A percentile compares a stretch with the other conserved stretches of the same genome.
phyloP scores from a whole-genome alignment of 2,329 filamentous ascomycete species.

The Fusarium chlamydosporum region DNA sequence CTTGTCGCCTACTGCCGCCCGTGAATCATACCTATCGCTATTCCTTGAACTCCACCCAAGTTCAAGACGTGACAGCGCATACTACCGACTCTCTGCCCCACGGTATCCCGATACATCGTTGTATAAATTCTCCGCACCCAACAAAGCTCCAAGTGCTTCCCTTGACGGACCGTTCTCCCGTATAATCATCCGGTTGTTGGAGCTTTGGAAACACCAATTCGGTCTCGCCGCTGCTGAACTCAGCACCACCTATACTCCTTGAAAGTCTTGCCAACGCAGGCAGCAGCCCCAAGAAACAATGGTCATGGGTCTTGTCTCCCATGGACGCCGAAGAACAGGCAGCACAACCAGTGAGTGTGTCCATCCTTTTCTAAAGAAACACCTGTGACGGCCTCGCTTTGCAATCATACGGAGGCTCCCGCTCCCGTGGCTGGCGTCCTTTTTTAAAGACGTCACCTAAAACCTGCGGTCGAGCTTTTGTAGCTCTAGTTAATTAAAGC shows the following conservation, averaged over 20 bases:
- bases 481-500: constrained; percentile 35
- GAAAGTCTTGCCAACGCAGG: constrained; percentile 22
- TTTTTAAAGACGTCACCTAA: constrained; percentile 27
- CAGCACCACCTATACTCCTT: constrained; percentile 5
- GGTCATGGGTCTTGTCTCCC: constrained; percentile 54
- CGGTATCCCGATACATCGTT: constrained; percentile 28
- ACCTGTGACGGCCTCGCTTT: constrained; percentile 10
- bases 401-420: constrained; percentile 12
- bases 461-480: constrained; percentile 28
- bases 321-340: constrained; percentile 52
- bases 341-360: constrained; percentile 49
- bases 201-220: constrained; percentile 14
- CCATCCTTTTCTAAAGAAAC: constrained; percentile 22
- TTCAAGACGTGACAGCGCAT: constrained; percentile 24
- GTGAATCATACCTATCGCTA: constrained; percentile 22
- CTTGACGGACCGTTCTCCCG: too few relatives aligned
- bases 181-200: background rate
- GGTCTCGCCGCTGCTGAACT: constrained; percentile 1
- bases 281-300: constrained; percentile 43
- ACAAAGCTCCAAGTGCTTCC: constrained; percentile 31
- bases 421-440: constrained; percentile 13
- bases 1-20: constrained; percentile 5
- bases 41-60: constrained; percentile 21
- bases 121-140: constrained; percentile 30
- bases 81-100: constrained; percentile 16